Conservation (phyloP, 2,329 filamentous ascomycete genomes). For the Lachnellula cervina region DNA sequence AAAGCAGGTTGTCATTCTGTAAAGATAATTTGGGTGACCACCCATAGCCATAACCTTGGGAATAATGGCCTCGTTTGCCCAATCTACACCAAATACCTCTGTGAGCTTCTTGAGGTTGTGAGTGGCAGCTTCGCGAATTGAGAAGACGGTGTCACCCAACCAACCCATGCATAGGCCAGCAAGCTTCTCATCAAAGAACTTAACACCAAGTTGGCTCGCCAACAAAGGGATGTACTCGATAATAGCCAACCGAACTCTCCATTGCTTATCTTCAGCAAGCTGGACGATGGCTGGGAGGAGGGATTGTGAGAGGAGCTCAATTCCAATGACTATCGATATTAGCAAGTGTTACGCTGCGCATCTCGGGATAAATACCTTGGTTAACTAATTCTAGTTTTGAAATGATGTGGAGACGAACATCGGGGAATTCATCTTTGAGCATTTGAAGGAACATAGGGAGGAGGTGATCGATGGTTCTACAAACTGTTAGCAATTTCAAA, state of each 20-base stretch:
- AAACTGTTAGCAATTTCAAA: conserved; percentile 22
- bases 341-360: conserved; percentile 8
- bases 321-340: conserved; percentile 73
- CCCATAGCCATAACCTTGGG: conserved; percentile 99
- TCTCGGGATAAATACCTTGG: conserved; percentile 58
- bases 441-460: conserved; percentile 99
- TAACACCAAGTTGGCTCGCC: conserved; percentile 88
- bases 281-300: conserved; percentile 96
- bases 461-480: conserved; percentile 88
- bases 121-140: conserved; percentile 93
- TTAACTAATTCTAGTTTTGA: conserved; percentile 99
- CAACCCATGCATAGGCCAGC: conserved; percentile 96
- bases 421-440: conserved; percentile 98
- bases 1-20: conserved; percentile 99
- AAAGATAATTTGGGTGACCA: conserved; percentile 96
- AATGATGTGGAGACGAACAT: conserved; percentile 97
- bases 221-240: conserved; percentile 98
- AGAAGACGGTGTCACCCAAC: conserved; percentile 98
- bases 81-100: conserved; percentile 96
- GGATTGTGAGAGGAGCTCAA: conserved; percentile 92
- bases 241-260: conserved; percentile 94
- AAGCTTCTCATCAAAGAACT: conserved; percentile 98
- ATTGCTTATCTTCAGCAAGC: conserved; percentile 97
- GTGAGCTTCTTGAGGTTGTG: conserved; percentile 98
- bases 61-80: conserved; percentile 95